Base-by-base conservation (phyloP, 805 yeast genomes). In the Tanozyma kutaoensis region DNA sequence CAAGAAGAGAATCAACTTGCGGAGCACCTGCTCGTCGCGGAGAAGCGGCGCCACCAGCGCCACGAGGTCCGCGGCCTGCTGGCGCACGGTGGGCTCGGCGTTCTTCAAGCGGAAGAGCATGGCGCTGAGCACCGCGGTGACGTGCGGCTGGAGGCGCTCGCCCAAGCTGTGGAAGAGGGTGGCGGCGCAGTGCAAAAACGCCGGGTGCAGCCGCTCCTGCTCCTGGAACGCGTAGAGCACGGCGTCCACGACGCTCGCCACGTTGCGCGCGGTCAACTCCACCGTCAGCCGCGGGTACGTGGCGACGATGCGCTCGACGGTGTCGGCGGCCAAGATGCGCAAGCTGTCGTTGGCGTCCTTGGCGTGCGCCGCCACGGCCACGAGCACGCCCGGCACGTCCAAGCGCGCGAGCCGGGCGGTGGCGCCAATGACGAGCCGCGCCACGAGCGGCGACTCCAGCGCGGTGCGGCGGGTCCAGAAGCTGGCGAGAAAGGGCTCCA, bases 391-490 rank as follows among this genome's bases (percentile, higher is more conserved):
- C 2, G 72, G 50, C 13, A 69, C 68, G 7, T 93, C 93, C 18
- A 77, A 68, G 24, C 63, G 56, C 1, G 94, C 70, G 11, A 91
- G 43, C 2, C 66, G 66, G 12, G 66, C 65, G 0, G 94, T 75
- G 0, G 95, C 74, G 20, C 76, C 81, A 2, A 76, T 67, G 18
- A 85, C 88, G 28, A 72, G 53, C 26, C 62, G 62, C 19, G 66
- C 62, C 7, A 72, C 45, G 27, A 74, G 68, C 3, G 37, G 37
- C 3, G 52, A 45, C 43, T 79, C 91, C 25, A 78, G 47, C 0
- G 96, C 94, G 29, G 71, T 56, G 42, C 95, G 60, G 42, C 95
- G 64, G 23, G 66, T 73, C 96, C 96, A 88, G 45, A 82, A 86
- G 31, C 59, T 51, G 33, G 62, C 59, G 45, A 85, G 71, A 35